Conservation (phyloP, 2,329 filamentous ascomycete species). For the Colletotrichum spinosum region DNA sequence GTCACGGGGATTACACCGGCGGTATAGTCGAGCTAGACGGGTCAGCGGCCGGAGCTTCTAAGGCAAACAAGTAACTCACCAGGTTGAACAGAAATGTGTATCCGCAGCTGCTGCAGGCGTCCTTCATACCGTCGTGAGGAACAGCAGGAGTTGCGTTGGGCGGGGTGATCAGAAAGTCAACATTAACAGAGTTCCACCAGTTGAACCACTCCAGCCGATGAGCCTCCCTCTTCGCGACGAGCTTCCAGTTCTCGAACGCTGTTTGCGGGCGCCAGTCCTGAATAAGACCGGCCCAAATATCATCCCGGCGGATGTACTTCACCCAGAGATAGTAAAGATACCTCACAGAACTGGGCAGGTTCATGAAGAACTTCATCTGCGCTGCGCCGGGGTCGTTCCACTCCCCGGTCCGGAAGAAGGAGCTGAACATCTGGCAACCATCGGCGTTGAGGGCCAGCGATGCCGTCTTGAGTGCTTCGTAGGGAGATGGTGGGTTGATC, state of each 20-base stretch:
- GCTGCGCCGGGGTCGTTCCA: slow-evolving; percentile 82
- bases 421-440: slow-evolving; percentile 82
- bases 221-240: slow-evolving; percentile 80
- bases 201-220: slow-evolving; percentile 84
- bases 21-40: slow-evolving; percentile 80
- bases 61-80: slow-evolving; percentile 58
- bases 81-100: slow-evolving; percentile 96
- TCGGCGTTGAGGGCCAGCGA: slow-evolving; percentile 87
- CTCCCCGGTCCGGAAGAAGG: slow-evolving; percentile 81
- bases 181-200: slow-evolving; percentile 80
- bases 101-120: slow-evolving; percentile 86
- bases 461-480: slow-evolving; percentile 80
- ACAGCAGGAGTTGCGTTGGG: slow-evolving; percentile 92
- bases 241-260: slow-evolving; percentile 83
- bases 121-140: slow-evolving; percentile 86
- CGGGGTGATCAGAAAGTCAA: slow-evolving; percentile 86
- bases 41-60: slow-evolving; percentile 17
- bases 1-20: slow-evolving; percentile 86
- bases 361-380: slow-evolving; percentile 80
- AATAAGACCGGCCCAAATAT: slow-evolving; percentile 82
- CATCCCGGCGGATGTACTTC: slow-evolving; percentile 82
- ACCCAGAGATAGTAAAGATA: slow-evolving; percentile 92
- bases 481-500: slow-evolving; percentile 74
- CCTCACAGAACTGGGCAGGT: slow-evolving; percentile 78
- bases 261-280: slow-evolving; percentile 79